phyloP scores from a whole-genome alignment of 1,284 basidiomycete genomes.

The Irpex lacteus region DNA sequence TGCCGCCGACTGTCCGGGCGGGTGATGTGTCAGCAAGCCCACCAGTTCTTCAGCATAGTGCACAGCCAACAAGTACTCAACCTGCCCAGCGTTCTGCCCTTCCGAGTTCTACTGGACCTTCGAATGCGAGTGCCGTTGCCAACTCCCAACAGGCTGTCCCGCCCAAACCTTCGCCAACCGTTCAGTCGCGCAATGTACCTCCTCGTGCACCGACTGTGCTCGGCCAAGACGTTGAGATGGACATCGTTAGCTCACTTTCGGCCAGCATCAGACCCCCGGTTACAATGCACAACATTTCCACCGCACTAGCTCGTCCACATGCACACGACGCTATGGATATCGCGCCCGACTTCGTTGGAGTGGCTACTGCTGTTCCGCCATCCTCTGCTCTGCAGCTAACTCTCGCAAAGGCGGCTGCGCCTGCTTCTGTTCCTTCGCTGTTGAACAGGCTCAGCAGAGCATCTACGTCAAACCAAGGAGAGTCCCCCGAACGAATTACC shows the following conservation, averaged over 20 bases:
- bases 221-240: background rate
- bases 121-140: too few species aligned
- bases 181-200: background rate
- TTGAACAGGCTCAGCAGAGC: background rate
- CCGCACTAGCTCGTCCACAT: background rate
- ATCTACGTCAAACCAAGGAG: background rate
- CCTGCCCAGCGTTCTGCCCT: too few species aligned
- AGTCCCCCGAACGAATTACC: background rate
- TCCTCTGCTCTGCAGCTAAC: background rate
- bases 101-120: too few species aligned
- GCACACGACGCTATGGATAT: background rate
- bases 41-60: too few species aligned
- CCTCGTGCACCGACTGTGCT: background rate
- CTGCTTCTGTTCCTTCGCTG: background rate
- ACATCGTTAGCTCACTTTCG: background rate
- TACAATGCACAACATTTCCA: background rate
- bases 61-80: too few species aligned
- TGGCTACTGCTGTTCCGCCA: background rate
- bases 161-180: background rate
- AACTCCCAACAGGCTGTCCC: background rate
- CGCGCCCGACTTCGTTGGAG: background rate
- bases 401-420: background rate
- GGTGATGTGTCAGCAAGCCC: too few species aligned
- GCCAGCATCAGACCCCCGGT: background rate
- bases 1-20: too few species aligned